These are phyloP conservation scores for Pythium volutum DNA, from an alignment of 352 stramenopile genomes.

Conservation along the genomic window DNA sequence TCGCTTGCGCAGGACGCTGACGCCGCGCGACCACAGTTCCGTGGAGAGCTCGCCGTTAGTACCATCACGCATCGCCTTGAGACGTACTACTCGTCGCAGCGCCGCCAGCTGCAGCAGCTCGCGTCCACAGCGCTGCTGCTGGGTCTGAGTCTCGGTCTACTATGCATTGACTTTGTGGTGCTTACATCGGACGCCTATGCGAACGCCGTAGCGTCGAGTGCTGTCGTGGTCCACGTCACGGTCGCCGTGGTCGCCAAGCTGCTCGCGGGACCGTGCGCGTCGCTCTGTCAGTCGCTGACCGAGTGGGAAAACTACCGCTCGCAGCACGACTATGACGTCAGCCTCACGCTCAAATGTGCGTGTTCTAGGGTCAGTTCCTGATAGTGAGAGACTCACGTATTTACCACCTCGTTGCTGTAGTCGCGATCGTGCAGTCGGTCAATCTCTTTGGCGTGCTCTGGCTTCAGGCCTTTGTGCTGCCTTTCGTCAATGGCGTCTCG, in stretches of 20 bases:
- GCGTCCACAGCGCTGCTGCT: constrained; percentile 22
- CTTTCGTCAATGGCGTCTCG: constrained; percentile 24
- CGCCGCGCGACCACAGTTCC: constrained; percentile 49
- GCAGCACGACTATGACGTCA: constrained; percentile 62
- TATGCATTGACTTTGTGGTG: constrained; percentile 32
- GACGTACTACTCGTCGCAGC: constrained; percentile 34
- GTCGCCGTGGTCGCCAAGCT: constrained; percentile 45
- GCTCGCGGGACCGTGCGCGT: constrained; percentile 25
- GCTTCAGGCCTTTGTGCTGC: constrained; percentile 46
- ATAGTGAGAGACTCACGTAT: not conserved
- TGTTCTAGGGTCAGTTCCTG: not conserved
- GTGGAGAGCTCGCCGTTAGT: constrained; percentile 46
- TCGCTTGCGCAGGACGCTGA: constrained; percentile 24
- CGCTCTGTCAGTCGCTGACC: constrained; percentile 34
- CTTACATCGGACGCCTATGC: constrained; percentile 37
- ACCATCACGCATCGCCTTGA: constrained; percentile 54
- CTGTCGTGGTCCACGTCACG: constrained; percentile 31
- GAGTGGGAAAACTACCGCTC: constrained; percentile 76
- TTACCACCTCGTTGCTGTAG: constrained; percentile 17
- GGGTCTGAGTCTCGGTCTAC: constrained; percentile 26
- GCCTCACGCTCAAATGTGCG: constrained; percentile 76
- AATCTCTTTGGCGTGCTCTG: constrained; percentile 61
- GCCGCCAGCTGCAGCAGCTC: constrained; percentile 32
- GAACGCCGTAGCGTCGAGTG: constrained; percentile 10
- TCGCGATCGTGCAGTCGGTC: constrained; percentile 53